Percentiles rank a stretch among this genome's conserved stretches.
These are phyloP conservation scores for Melampsora americana DNA, from an alignment of 1,284 basidiomycete species.

Conservation along the genomic window DNA sequence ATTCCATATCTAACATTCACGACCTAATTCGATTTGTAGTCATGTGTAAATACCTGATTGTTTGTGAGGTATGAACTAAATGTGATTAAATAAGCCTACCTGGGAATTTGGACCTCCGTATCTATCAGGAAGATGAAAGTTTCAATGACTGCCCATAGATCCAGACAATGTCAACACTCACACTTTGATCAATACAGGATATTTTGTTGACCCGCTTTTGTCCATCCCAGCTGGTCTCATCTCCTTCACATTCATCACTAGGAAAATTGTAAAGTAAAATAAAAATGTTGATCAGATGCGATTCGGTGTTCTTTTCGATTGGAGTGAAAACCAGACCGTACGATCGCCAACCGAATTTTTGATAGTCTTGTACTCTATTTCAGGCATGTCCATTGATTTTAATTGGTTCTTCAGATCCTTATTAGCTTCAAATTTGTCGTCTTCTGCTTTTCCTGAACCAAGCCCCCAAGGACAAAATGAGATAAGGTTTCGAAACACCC, in stretches of 20 bases:
- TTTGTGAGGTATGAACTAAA: not conserved
- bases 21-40: slow-evolving; percentile 55
- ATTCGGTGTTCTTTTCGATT: too few relatives aligned
- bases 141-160: too few relatives aligned
- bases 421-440: not conserved
- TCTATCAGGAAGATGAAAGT: slow-evolving; percentile 54
- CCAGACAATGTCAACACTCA: slow-evolving; percentile 55
- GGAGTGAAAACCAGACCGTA: not conserved
- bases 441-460: not conserved
- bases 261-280: slow-evolving; percentile 14
- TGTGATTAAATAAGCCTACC: slow-evolving; percentile 33
- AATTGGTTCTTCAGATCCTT: not conserved
- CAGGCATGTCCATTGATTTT: not conserved
- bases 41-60: not conserved
- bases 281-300: not conserved
- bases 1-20: slow-evolving; percentile 67
- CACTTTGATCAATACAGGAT: slow-evolving; percentile 85
- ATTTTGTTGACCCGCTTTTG: slow-evolving; percentile 81
- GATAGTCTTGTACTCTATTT: not conserved
- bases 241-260: slow-evolving; percentile 83
- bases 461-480: not conserved
- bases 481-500: not conserved
- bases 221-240: slow-evolving; percentile 88
- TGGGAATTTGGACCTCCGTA: slow-evolving; percentile 86
- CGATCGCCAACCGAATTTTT: not conserved